These are phyloP conservation scores for Cercophora newfieldiana DNA, from an alignment of 495 filamentous ascomycete genomes.

Conservation along the genomic window DNA sequence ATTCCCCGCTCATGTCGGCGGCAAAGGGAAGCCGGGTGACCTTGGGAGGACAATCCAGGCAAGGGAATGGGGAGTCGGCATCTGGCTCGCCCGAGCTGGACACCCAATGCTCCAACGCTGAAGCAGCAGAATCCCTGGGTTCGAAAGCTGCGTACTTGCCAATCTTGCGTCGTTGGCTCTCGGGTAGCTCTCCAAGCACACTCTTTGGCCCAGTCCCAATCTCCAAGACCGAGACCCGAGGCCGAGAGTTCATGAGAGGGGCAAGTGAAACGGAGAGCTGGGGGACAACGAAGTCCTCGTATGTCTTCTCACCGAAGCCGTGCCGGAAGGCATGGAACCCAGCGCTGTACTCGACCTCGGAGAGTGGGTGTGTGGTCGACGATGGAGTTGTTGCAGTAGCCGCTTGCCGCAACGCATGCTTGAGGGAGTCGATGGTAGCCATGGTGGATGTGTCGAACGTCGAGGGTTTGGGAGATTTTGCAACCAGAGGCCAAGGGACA, in stretches of 20 bases:
- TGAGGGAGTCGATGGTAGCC: constrained; percentile 54
- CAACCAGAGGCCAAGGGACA: background rate
- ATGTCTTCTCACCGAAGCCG: constrained; percentile 47
- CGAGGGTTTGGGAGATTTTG: background rate
- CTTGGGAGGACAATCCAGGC: constrained; percentile 43
- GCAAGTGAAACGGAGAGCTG: constrained; percentile 52
- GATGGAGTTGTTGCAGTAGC: constrained; percentile 27
- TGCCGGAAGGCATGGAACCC: constrained; percentile 53
- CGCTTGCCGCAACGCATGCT: constrained; percentile 48
- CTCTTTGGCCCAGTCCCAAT: constrained; percentile 62
- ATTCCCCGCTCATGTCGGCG: constrained; percentile 29
- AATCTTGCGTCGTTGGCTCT: constrained; percentile 46
- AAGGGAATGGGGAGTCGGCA: constrained; percentile 49
- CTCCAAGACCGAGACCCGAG: constrained; percentile 56
- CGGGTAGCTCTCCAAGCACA: constrained; percentile 54
- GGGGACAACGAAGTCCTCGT: constrained; percentile 60
- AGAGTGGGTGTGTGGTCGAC: constrained; percentile 42
- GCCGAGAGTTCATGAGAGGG: constrained; percentile 49
- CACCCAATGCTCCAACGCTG: constrained; percentile 52
- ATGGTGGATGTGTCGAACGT: constrained; percentile 31
- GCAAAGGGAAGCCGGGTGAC: constrained; percentile 51
- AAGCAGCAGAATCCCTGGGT: constrained; percentile 54
- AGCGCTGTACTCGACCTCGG: constrained; percentile 53
- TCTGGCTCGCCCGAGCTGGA: constrained; percentile 28
- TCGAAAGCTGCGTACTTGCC: constrained; percentile 57